Percentiles rank a stretch among this genome's conserved stretches.
Evolutionary conservation across 148 eudicot species (phyloP).

Genomic region (Vaccinium darrowii): DNA sequence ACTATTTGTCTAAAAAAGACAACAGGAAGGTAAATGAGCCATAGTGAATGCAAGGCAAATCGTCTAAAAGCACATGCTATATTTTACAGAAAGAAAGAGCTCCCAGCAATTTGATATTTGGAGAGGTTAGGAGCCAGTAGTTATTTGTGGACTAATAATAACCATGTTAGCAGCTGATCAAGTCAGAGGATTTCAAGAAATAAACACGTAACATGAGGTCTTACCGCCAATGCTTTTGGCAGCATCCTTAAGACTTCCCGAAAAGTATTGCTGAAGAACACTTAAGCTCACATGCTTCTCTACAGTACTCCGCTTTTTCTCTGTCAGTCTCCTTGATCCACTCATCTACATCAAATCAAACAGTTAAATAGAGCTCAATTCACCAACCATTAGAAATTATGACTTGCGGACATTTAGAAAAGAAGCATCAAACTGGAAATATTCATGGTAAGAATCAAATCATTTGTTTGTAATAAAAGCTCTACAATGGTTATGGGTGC

Average conservation of each 20-base stretch:
- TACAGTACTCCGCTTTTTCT: constrained; percentile 65
- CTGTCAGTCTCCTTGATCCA: constrained; percentile 42
- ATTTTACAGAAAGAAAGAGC: not conserved
- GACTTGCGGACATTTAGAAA: not conserved
- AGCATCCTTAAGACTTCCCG: constrained; percentile 97
- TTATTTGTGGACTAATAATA: not conserved
- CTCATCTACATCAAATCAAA: constrained; percentile 11
- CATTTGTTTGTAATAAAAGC: not conserved
- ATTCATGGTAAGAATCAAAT: not conserved
- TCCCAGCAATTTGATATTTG: not conserved
- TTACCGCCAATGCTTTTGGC: constrained; percentile 92
- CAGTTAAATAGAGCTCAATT: not conserved
- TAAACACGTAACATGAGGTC: constrained; percentile 17
- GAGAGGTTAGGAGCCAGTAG: not conserved
- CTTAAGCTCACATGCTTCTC: constrained; percentile 80
- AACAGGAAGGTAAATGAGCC: not conserved
- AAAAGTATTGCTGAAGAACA: constrained; percentile 86
- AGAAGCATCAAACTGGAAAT: not conserved
- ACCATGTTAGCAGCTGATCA: constrained; percentile 6
- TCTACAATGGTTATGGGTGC: not conserved
- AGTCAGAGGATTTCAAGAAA: not conserved
- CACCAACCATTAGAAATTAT: not conserved
- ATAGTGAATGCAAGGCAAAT: not conserved
- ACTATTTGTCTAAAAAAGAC: not conserved
- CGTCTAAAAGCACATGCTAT: not conserved